Percentiles rank a stretch among this genome's conserved stretches.
Evolutionary conservation across 2,329 filamentous ascomycete species (phyloP).

Genomic region (Claviceps sp.): DNA sequence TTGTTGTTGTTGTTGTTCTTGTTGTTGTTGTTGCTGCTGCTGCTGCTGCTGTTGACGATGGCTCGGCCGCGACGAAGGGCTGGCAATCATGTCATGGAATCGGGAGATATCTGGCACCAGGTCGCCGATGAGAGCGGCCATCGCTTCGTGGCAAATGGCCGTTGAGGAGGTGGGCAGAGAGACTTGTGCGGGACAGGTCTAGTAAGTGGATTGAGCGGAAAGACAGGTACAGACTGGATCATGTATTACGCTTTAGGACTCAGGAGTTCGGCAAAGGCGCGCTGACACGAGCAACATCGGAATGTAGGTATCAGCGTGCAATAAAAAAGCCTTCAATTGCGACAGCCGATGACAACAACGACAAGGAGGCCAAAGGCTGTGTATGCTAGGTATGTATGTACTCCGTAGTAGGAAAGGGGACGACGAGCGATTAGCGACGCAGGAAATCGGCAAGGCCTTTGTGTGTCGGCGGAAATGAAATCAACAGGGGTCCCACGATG

Average conservation of each 20-base stretch:
- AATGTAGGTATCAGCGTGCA: not conserved
- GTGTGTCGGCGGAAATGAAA: no score
- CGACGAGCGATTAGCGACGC: not conserved
- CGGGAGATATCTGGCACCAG: constrained; percentile 58
- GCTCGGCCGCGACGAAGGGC: constrained; percentile 30
- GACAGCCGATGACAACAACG: not conserved
- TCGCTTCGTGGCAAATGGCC: constrained; percentile 26
- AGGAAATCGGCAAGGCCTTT: not conserved
- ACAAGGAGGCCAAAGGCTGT: not conserved
- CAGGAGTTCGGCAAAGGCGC: not conserved
- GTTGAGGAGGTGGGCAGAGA: constrained; percentile 1
- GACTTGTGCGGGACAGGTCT: not conserved
- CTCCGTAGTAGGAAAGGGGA: not conserved
- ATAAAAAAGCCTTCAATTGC: not conserved
- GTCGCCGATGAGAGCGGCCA: constrained; percentile 56
- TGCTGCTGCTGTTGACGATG: constrained; percentile 24
- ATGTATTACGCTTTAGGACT: not conserved
- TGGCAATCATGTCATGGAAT: constrained; percentile 57
- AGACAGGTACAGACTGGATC: not conserved
- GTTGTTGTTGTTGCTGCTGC: not conserved
- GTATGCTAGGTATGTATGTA: no score
- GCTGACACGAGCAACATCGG: constrained; percentile 1
- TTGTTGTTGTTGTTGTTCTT: not conserved
- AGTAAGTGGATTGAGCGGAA: not conserved
- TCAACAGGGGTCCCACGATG: no score